Evolutionary conservation across 257 asterid genomes (phyloP).

Genomic region (Ilex aquifolium): DNA sequence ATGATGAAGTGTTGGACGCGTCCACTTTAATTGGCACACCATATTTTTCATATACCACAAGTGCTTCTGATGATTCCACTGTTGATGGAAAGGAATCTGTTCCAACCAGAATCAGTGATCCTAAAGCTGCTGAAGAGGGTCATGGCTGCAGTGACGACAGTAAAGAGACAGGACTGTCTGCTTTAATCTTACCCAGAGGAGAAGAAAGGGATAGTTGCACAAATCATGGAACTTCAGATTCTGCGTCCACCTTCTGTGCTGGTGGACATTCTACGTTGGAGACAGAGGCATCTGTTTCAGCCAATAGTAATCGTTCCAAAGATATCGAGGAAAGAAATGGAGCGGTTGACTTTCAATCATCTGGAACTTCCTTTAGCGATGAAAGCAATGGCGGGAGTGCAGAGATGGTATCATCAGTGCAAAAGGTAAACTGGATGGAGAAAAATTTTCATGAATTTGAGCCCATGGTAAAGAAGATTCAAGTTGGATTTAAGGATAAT

Average conservation of each 20-base stretch:
- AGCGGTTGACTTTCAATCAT: neutral
- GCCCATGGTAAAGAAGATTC: neutral
- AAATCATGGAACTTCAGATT: slow-evolving; percentile 19
- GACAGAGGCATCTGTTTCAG: slow-evolving; percentile 18
- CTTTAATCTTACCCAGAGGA: slow-evolving; percentile 7
- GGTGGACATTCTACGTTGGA: slow-evolving; percentile 12
- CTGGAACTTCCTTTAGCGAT: no score
- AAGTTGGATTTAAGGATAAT: neutral
- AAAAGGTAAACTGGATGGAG: neutral
- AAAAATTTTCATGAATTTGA: neutral
- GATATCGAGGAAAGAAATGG: neutral
- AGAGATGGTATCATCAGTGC: no score
- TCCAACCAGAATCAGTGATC: slow-evolving; percentile 7
- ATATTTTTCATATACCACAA: slow-evolving; percentile 5
- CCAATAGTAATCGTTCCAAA: slow-evolving; percentile 19
- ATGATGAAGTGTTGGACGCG: slow-evolving; percentile 8
- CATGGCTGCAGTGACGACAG: slow-evolving; percentile 19
- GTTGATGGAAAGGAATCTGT: neutral
- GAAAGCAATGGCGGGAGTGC: no score
- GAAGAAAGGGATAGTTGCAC: slow-evolving; percentile 18
- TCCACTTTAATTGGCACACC: slow-evolving; percentile 14
- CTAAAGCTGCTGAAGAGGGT: slow-evolving; percentile 25
- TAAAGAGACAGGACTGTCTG: slow-evolving; percentile 21
- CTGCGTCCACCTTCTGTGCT: slow-evolving; percentile 16
- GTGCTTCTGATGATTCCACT: slow-evolving; percentile 12